Percentiles rank a stretch among this genome's conserved stretches.
These are phyloP conservation scores for Fusarium scirpi DNA, from an alignment of 2,329 filamentous ascomycete species.

Conservation along the genomic window DNA sequence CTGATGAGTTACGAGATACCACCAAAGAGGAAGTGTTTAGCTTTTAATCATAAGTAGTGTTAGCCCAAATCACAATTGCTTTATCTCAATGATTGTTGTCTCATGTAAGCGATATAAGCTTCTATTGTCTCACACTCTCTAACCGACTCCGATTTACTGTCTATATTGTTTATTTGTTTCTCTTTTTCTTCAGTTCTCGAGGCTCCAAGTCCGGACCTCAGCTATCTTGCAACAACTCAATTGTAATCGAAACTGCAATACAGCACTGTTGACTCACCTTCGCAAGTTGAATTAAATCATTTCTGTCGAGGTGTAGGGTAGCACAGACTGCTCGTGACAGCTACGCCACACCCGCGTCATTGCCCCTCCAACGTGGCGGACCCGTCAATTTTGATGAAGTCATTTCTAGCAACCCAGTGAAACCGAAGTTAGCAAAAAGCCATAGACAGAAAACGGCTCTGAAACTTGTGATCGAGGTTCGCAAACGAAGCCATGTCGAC, in stretches of 20 bases:
- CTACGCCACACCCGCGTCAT: constrained; percentile 36
- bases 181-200: neutral
- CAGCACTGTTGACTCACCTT: neutral
- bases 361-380: constrained; percentile 44
- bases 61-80: neutral
- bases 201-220: neutral
- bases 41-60: neutral
- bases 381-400: constrained; percentile 41
- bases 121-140: accelerated
- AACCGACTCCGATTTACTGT: neutral
- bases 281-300: neutral
- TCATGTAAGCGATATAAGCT: neutral
- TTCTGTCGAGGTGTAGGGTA: constrained; percentile 14
- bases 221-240: neutral
- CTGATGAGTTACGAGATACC: constrained; percentile 34
- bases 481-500: constrained; percentile 44
- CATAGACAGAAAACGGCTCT: constrained; percentile 1
- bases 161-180: neutral
- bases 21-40: neutral
- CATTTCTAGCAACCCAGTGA: constrained; percentile 34
- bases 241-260: neutral
- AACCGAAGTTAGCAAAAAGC: constrained; percentile 13
- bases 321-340: neutral
- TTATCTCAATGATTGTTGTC: neutral
- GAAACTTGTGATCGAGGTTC: constrained; percentile 16